Evolutionary conservation across 306 rosid genomes (phyloP), one percentile per base, ranked within the genome.

Genomic region (Casuarina equisetifolia): DNA sequence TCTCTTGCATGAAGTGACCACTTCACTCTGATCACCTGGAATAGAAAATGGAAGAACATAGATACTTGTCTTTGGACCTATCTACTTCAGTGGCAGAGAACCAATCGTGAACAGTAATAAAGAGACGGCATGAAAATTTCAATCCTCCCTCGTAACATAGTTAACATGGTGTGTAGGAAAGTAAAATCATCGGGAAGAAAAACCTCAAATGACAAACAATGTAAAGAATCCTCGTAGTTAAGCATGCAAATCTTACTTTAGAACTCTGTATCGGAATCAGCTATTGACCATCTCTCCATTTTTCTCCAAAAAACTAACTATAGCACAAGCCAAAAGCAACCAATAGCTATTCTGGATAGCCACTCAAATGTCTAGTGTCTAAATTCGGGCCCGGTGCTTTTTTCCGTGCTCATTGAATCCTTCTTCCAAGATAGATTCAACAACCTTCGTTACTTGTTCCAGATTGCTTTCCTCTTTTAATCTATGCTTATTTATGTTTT

Each of bases 1-100:
- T 95, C 97, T 76, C 99, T 88, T 13, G 99, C 99, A 81, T 95
- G 97, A 82, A 92, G 96, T 12, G 97, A 88, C 99, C 97, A 92
- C 80, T 95, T 95, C 76, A 95, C 99, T 86, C 99, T 88, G 80
- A 95, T 95, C 81, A 95, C 99, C 99, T 95, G 85, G 83, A 68
- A 79, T 2, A 0, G 16, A 20, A 72, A 57, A 13, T 66, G 48
- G 57, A 78, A 59, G 16, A 39, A 50, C 58, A 67, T 40, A 8
- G 15, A 67, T 67, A 40, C 6, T 46, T 12, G 12, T 9, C 50
- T 67, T 66, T 0, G 36, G 16, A 67, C 6, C 32, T 9, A 42
- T n/a, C 15, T 15, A 57, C 32, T 53, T 35, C 20, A 58, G 61
- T 38, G 45, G 63, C 32, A 20, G 69, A 39, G 55, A 25, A 25